Percentiles rank a stretch among this genome's conserved stretches.
phyloP scores from a whole-genome alignment of 371 early-diverging fungal species.

The Mortierella sp. region DNA sequence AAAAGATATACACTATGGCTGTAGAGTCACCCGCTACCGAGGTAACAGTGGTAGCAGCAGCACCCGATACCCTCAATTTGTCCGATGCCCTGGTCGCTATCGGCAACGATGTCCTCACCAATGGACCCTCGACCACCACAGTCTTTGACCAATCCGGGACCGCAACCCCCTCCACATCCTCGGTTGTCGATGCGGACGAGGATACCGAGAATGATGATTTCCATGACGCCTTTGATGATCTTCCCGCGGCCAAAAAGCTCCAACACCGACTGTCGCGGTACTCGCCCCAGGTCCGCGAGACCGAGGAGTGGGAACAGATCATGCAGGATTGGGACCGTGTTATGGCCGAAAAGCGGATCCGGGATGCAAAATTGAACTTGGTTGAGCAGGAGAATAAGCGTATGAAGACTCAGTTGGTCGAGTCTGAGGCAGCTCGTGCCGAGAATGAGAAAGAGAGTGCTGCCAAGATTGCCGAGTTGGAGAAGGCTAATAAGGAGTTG shows the following conservation, averaged over 20 bases:
- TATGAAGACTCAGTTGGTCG: constrained; percentile 49
- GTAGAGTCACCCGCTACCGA: not conserved
- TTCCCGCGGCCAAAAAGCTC: constrained; percentile 50
- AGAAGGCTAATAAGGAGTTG: constrained; percentile 43
- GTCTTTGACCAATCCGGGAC: constrained; percentile 14
- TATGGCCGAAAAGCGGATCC: constrained; percentile 59
- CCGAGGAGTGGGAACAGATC: constrained; percentile 58
- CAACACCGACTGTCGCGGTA: constrained; percentile 38
- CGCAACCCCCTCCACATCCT: constrained; percentile 25
- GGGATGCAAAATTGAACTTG: constrained; percentile 48
- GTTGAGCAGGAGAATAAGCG: constrained; percentile 58
- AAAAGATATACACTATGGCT: not conserved
- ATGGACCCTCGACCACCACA: constrained; percentile 26
- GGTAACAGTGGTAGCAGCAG: not conserved
- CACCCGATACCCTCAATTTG: constrained; percentile 13
- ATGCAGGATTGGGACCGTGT: constrained; percentile 59
- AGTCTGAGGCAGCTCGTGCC: constrained; percentile 28
- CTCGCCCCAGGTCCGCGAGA: constrained; percentile 43
- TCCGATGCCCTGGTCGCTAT: constrained; percentile 53
- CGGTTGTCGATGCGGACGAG: constrained; percentile 28
- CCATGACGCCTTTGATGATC: constrained; percentile 52
- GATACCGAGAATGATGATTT: constrained; percentile 32
- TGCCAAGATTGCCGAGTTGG: constrained; percentile 27
- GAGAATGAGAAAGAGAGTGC: constrained; percentile 41
- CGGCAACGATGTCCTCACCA: constrained; percentile 46